Evolutionary conservation across 768 basidiomycete genomes (phyloP), one percentile per base, ranked within the genome.

Genomic region (Asterophora parasitica): DNA sequence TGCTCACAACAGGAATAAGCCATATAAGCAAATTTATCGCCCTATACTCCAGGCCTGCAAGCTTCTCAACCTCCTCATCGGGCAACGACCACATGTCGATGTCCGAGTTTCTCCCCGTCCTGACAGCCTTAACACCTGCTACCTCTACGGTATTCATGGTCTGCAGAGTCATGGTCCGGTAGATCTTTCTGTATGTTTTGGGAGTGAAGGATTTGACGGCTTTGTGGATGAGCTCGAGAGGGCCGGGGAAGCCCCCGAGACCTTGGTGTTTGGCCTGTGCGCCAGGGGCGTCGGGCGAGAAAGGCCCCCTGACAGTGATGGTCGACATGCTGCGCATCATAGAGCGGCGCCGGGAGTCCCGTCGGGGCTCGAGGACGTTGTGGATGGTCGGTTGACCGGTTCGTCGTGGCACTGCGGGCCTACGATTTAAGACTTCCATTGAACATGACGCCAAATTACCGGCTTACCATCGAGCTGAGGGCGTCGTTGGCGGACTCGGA

Each of bases 41-140:
- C 3, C 79, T 65, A 61, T 83, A 89, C 65, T 92, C 89, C 17
- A 85, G 78, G 0, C 88, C 88, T 3, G 88, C 87, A 13, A 92
- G 64, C 52, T 82, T 74, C 58, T 88, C 86, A 46, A 86, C 59
- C 59, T 89, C 76, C 15, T 86, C 83, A 52, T 80, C 75, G 3
- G 75, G 77, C 58, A 92, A 60, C 51, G 62, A 73, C 27, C 77
- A 76, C 10, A 70, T 75, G 33, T 67, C 62, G 52, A 82, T 78
- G 51, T 77, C 68, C 5, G 78, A 82, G 57, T 86, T 88, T 15
- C 82, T 65, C 4, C 80, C 78, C 4, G 82, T 75, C 9, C 74
- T 63, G 2, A 85, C 63, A 61, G 38, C 75, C 62, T 28, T 61
- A 62, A 41, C 77, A 54, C 74, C 74, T 23, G 23, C 23, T 74